Evolutionary conservation across 768 basidiomycete species (phyloP).

Genomic region (Dictyophora rubrovolvata): DNA sequence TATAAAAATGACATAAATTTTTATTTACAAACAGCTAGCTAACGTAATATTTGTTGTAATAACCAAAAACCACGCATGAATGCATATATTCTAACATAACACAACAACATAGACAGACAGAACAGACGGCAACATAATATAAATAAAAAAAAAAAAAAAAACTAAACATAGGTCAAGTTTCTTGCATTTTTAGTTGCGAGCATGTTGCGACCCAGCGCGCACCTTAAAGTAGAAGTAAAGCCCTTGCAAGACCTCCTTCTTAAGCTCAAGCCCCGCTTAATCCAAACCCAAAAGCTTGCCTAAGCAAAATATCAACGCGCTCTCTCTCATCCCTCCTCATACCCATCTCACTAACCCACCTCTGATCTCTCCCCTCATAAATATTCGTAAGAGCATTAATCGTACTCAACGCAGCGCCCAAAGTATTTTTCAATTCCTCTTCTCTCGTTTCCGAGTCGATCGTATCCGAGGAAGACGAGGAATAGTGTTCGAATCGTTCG

Average conservation of each 20-base stretch:
- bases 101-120: no score
- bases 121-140: no score
- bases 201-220: background rate
- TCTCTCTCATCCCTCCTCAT: slow-evolving; percentile 58
- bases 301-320: slow-evolving; percentile 51
- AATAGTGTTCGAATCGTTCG: slow-evolving; percentile 7
- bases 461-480: slow-evolving; percentile 1
- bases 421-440: slow-evolving; percentile 54
- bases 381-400: slow-evolving; percentile 51
- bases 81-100: no score
- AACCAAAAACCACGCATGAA: no score
- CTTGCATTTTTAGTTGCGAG: background rate
- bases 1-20: no score
- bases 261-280: slow-evolving; percentile 12
- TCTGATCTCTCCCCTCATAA: slow-evolving; percentile 56
- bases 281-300: slow-evolving; percentile 48
- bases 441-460: slow-evolving; percentile 22
- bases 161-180: background rate
- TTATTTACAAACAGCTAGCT: no score
- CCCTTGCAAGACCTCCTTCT: no score
- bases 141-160: background rate
- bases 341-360: slow-evolving; percentile 64
- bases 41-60: no score
- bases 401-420: slow-evolving; percentile 60
- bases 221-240: no score